A percentile compares a stretch with the other conserved stretches of the same genome.
phyloP scores from a whole-genome alignment of 176 grass and related monocot genomes.

The Thinopyrum elongatum region DNA sequence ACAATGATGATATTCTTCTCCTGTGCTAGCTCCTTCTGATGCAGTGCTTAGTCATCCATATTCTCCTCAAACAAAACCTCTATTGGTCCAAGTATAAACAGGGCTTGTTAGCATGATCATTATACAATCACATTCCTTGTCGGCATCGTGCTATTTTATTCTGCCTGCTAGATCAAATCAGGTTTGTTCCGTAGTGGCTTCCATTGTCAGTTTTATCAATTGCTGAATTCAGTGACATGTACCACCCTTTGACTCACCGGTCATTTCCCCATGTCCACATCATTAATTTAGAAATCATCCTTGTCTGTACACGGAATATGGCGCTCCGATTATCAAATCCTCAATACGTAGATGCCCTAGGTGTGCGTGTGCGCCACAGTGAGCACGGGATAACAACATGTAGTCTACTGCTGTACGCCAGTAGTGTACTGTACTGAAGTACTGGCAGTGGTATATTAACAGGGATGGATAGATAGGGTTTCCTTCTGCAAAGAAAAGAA shows the following conservation, averaged over 20 bases:
- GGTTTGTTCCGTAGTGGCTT: conserved; percentile 53
- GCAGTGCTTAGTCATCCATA: conserved; percentile 15
- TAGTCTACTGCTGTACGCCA: background rate
- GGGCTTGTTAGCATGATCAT: conserved; percentile 23
- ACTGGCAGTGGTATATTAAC: background rate
- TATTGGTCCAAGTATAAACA: background rate
- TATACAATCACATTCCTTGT: conserved; percentile 45
- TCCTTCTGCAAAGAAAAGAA: background rate
- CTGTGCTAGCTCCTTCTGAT: background rate
- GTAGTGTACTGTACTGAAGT: conserved; percentile 2
- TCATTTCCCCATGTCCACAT: conserved; percentile 34
- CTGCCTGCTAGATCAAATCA: conserved; percentile 47
- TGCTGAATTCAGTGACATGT: conserved; percentile 29
- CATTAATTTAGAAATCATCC: conserved; percentile 45
- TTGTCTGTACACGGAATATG: conserved; percentile 41
- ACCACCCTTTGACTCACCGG: conserved; percentile 24
- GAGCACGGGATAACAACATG: conserved; percentile 10
- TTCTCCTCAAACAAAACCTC: conserved; percentile 25
- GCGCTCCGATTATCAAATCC: conserved; percentile 34
- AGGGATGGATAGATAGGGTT: background rate
- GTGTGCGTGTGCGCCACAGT: conserved; percentile 30
- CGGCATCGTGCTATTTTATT: conserved; percentile 36
- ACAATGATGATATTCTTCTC: background rate
- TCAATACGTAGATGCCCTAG: conserved; percentile 30
- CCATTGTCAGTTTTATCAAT: conserved; percentile 39